Percentiles rank a stretch among this genome's conserved stretches.
These are phyloP conservation scores for Pulveroboletus sp. DNA, from an alignment of 768 basidiomycete genomes.

Conservation along the genomic window DNA sequence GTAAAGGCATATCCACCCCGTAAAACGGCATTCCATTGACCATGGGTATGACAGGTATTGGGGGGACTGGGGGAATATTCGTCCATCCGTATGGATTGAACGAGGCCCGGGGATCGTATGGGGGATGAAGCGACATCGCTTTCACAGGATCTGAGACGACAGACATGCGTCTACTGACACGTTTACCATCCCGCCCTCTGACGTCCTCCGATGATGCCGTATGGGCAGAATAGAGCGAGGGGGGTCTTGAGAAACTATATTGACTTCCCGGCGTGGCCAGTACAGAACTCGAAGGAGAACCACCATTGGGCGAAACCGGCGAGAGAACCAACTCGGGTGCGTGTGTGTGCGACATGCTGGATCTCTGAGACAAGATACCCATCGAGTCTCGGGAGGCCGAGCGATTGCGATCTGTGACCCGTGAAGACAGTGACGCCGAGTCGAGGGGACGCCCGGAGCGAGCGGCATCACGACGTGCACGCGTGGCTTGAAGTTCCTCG, in stretches of 20 bases:
- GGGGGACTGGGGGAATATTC: slow-evolving; percentile 9
- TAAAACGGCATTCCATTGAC: slow-evolving; percentile 41
- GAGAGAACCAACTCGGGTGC: slow-evolving; percentile 43
- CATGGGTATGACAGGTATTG: slow-evolving; percentile 32
- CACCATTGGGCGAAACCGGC: slow-evolving; percentile 34
- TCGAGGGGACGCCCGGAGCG: slow-evolving; percentile 42
- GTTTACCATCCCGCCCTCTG: slow-evolving; percentile 38
- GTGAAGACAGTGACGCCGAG: slow-evolving; percentile 18
- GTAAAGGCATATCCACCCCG: slow-evolving; percentile 60
- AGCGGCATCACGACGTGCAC: slow-evolving; percentile 55
- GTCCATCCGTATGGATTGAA: slow-evolving; percentile 31
- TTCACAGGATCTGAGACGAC: slow-evolving; percentile 34
- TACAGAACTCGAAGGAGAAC: slow-evolving; percentile 52
- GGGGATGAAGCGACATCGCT: slow-evolving; percentile 20
- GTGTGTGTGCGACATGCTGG: slow-evolving; percentile 41
- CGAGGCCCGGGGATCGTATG: slow-evolving; percentile 27
- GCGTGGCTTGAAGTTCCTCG: slow-evolving; percentile 59
- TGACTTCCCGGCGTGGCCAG: slow-evolving; percentile 35
- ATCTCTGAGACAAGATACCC: slow-evolving; percentile 18
- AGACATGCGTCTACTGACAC: slow-evolving; percentile 40
- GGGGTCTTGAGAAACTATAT: slow-evolving; percentile 44
- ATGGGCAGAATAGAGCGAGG: slow-evolving; percentile 52
- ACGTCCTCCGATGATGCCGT: slow-evolving; percentile 58
- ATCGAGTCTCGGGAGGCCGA: slow-evolving; percentile 36
- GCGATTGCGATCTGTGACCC: slow-evolving; percentile 32